phyloP scores from a whole-genome alignment of 345 rosid genomes.

The Erucastrum elatum region DNA sequence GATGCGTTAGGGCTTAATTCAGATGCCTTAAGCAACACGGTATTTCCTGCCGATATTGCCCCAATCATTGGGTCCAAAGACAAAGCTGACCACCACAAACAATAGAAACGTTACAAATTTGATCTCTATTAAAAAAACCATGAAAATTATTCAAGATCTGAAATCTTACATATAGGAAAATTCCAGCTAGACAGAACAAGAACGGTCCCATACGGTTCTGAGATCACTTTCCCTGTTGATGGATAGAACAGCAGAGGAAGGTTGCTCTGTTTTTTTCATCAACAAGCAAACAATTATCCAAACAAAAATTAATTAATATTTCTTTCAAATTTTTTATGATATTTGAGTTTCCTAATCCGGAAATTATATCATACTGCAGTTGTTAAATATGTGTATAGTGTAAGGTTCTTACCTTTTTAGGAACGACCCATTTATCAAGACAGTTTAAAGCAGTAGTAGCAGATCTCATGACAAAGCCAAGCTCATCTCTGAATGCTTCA shows the following conservation, averaged over 20 bases:
- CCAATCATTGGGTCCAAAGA: slow-evolving; percentile 79
- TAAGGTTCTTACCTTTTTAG: slow-evolving; percentile 52
- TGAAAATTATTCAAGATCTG: slow-evolving; percentile 12
- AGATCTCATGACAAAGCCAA: slow-evolving; percentile 68
- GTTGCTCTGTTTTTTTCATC: slow-evolving; percentile 38
- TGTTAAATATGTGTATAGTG: not conserved
- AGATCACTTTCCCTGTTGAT: slow-evolving; percentile 55
- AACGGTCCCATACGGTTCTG: slow-evolving; percentile 83
- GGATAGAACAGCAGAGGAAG: slow-evolving; percentile 67
- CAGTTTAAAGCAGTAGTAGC: slow-evolving; percentile 48
- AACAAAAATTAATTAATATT: not conserved
- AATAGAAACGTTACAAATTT: not conserved
- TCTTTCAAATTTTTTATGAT: not conserved
- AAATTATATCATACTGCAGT: not conserved
- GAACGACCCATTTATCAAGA: slow-evolving; percentile 75
- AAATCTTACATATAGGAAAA: slow-evolving; percentile 75
- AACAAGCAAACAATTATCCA: slow-evolving; percentile 6
- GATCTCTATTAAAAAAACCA: not conserved
- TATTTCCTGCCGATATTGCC: slow-evolving; percentile 91
- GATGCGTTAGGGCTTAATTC: slow-evolving; percentile 66
- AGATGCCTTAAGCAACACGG: slow-evolving; percentile 72
- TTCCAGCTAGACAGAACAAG: slow-evolving; percentile 80
- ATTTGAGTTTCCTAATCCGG: not conserved
- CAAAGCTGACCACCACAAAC: slow-evolving; percentile 55
- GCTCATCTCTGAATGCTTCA: slow-evolving; percentile 78